A percentile compares a stretch with the other conserved stretches of the same genome.
Evolutionary conservation across 495 filamentous ascomycete genomes (phyloP).

Genomic region (Aspergillus asperescens): DNA sequence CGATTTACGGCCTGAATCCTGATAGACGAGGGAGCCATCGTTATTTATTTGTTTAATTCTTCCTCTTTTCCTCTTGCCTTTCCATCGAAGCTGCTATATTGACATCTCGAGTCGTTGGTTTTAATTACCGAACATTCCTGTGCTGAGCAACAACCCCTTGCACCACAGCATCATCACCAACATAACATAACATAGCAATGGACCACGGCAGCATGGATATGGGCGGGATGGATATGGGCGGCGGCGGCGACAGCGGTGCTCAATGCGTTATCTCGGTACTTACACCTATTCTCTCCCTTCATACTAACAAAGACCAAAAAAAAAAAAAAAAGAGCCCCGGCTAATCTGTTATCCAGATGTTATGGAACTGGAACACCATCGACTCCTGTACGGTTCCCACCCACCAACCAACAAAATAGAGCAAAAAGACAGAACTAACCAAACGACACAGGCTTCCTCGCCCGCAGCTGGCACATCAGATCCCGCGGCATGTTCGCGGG

Average conservation of each 20-base stretch:
- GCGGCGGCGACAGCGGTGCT: background rate
- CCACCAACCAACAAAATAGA: background rate
- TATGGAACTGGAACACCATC: constrained; percentile 73
- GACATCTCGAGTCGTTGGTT: background rate
- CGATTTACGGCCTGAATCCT: too few species aligned
- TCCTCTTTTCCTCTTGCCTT: background rate
- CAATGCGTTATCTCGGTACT: constrained; percentile 43
- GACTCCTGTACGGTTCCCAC: constrained; percentile 48
- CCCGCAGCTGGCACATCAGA: constrained; percentile 58
- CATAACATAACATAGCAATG: background rate
- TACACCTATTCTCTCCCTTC: background rate
- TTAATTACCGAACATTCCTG: background rate
- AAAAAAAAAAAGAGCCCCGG: too few species aligned
- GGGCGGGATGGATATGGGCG: constrained; percentile 19
- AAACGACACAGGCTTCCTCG: constrained; percentile 61
- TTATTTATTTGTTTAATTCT: background rate
- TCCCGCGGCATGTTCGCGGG: constrained; percentile 59
- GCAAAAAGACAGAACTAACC: background rate
- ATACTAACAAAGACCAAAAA: constrained; percentile 2
- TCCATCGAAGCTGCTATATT: background rate
- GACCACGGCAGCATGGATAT: constrained; percentile 5
- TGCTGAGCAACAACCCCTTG: background rate
- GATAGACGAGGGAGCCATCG: too few species aligned
- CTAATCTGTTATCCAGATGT: constrained; percentile 46
- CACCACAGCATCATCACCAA: background rate